phyloP scores from a whole-genome alignment of 1,284 basidiomycete species.

The Pulveroboletus sp. region DNA sequence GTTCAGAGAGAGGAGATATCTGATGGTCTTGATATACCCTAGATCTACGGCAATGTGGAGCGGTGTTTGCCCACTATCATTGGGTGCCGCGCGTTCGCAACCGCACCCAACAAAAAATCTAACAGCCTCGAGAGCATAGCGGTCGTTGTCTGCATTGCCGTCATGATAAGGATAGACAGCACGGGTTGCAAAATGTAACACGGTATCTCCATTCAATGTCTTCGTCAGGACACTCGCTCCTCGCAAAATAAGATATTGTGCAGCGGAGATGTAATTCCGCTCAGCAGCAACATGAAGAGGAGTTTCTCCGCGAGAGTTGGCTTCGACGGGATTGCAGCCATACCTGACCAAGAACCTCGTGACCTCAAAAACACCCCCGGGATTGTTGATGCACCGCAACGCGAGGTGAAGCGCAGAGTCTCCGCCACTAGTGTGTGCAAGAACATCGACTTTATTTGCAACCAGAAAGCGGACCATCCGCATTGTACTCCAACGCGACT shows the following conservation, averaged over 20 bases:
- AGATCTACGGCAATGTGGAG: background rate
- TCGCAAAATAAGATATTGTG: background rate
- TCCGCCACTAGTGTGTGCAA: no score
- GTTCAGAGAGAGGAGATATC: background rate
- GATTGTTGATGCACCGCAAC: background rate
- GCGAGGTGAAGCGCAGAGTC: background rate
- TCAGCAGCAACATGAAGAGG: no score
- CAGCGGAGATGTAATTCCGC: background rate
- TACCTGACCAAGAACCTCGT: background rate
- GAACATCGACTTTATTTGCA: no score
- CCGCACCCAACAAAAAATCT: background rate
- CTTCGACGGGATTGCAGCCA: no score
- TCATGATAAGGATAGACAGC: background rate
- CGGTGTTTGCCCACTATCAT: background rate
- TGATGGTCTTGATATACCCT: background rate
- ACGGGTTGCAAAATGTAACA: background rate
- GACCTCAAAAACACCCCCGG: background rate
- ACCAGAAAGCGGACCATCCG: background rate
- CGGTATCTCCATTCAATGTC: background rate
- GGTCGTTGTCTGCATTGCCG: background rate
- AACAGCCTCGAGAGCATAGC: background rate
- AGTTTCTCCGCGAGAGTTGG: no score
- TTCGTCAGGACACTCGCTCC: background rate
- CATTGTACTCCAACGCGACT: fast-evolving
- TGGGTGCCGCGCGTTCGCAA: background rate